phyloP scores from a whole-genome alignment of 1,284 basidiomycete genomes.

The Ceratobasidium theobromae region DNA sequence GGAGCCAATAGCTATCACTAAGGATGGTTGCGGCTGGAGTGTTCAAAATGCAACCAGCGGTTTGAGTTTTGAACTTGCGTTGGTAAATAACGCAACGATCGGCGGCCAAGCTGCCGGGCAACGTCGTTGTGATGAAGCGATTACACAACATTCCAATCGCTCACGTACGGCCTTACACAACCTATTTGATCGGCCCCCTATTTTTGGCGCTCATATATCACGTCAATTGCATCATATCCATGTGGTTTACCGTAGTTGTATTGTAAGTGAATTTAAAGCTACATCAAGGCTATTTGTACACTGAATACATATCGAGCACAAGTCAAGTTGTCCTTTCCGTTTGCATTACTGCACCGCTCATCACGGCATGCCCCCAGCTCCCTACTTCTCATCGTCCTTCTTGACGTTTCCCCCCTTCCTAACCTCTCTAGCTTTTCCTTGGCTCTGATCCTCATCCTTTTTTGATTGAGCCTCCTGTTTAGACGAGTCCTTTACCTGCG shows the following conservation, averaged over 20 bases:
- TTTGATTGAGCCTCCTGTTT: conserved; percentile 8
- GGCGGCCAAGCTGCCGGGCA: background rate
- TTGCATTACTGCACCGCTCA: too few relatives aligned
- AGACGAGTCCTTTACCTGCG: background rate
- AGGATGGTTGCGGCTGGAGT: conserved; percentile 16
- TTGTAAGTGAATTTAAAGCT: too few relatives aligned
- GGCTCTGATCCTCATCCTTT: conserved; percentile 1
- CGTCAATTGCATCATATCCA: conserved; percentile 22
- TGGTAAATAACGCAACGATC: background rate
- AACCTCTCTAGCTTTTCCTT: conserved; percentile 14
- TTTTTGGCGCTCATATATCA: conserved; percentile 25
- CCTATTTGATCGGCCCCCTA: conserved; percentile 15
- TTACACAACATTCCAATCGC: background rate
- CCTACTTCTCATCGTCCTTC: too few relatives aligned
- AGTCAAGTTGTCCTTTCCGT: too few relatives aligned
- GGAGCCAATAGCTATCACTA: too few relatives aligned
- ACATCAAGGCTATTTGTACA: too few relatives aligned
- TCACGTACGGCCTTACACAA: background rate
- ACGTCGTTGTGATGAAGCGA: background rate
- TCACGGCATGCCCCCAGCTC: too few relatives aligned
- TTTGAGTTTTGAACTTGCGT: background rate
- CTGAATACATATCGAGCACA: too few relatives aligned
- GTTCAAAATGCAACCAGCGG: conserved; percentile 1
- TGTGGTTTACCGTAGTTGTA: too few relatives aligned
- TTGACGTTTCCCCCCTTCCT: background rate